Base-by-base conservation (phyloP, 1,139 yeast genomes). In the Candida sp. region DNA sequence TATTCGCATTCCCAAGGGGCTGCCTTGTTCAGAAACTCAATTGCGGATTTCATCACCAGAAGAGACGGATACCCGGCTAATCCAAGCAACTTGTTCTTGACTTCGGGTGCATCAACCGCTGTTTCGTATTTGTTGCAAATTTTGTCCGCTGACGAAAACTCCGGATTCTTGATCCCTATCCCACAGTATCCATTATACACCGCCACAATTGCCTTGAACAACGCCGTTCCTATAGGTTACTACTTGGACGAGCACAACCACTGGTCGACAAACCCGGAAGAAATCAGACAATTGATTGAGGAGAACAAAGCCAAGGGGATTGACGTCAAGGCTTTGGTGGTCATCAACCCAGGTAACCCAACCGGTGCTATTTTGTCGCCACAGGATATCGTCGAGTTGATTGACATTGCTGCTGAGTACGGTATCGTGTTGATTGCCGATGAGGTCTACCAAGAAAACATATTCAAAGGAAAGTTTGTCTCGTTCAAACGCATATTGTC, bases 151-250 rank as follows among this genome's bases (percentile, higher is more conserved):
- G 89, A 90, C 49, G 80, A 80, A 27, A 71, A 83, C 51, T 80
- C 93, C 4, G 98, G 98, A 27, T 92, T 92, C 58, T 75, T 94
- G 71, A 92, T 94, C 58, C 99, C 99, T 35, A 93, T 94, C 59
- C 99, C 99, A 11, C 99, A 94, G 72, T 94, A 96, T 67, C 99
- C 99, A 4, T 80, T 96, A 54, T 94, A 94, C 73, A 91, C 98
- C 5, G 98, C 99, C 17, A 80, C 97, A 5, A 79, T 96, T 62
- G 88, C 97, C 3, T 77, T 94, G 61, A 88, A 88, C 63, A 84
- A 89, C 62, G 85, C 97, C 12, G 82, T 85, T 34, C 89, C 96
- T 7, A 78, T 94, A 49, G 96, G 97, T n/a, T 96, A 94, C 71
- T 90, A 81, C 63, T 76, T 94, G 57, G 86, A 92, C 58, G 99